Base-by-base conservation (phyloP, 23 red algal genomes). In the Agarophyton chilense region DNA sequence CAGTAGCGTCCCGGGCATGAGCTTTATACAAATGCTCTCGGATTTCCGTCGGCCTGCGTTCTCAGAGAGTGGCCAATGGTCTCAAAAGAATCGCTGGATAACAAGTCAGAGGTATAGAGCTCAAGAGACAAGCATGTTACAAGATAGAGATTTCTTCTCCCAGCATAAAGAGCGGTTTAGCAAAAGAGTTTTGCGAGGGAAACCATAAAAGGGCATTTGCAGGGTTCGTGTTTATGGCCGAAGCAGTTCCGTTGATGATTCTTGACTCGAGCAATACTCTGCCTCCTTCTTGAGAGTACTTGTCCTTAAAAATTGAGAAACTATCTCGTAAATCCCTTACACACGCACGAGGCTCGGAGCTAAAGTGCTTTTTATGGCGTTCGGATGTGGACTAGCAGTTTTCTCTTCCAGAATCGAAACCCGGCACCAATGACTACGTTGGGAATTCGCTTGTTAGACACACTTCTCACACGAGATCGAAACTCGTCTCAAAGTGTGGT, bases 201-300 rank as follows among this genome's bases (percentile, higher is more conserved):
- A 61, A 31, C 56, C 60, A 36, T 18, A 65, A 36, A 65, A 65
- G 60, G 2, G 60, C 22, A 36, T 65, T 26, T 14, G 29, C 0
- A 35, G 31, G 60, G 60, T 65, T 55, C 44, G 44, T 35, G 26
- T 65, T 65, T 65, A 65, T 38, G 60, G 60, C 35, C 60, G 33
- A 65, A 26, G 29, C 60, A 65, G 60, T 65, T 65, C 32, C 60
- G 32, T 65, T 65, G 35, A 29, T 29, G 60, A 65, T 65, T 65
- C 60, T 24, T 65, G 31, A 36, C 35, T 65, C 60, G 35, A 65
- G 60, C 26, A 65, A 65, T 65, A 29, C 4, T 65, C 31, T 35
- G 60, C 33, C 25, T 25, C 35, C 31, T 65, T 25, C 5, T 65
- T 36, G 60, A 65, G 60, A 18, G 60, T 31, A 29, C 11, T 18